Conservation (phyloP, 352 stramenopile genomes). For the Globisporangium parvum region DNA sequence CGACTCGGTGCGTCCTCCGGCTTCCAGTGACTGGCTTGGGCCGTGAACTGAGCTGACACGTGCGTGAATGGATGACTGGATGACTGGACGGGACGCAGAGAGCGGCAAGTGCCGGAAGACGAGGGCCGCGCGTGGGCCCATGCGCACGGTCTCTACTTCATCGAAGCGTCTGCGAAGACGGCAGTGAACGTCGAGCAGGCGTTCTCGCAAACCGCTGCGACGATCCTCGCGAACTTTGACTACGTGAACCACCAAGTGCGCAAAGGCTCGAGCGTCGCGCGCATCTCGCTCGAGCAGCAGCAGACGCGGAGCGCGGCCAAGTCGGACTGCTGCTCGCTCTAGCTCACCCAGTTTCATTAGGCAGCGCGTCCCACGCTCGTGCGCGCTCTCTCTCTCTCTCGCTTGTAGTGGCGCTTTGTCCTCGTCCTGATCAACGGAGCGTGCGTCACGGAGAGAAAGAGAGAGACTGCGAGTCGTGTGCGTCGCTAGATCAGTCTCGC, state of each 20-base stretch:
- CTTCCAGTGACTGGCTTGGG: not conserved
- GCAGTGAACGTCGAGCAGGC: conserved; percentile 75
- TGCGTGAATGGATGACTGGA: too few species aligned
- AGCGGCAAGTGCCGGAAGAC: conserved; percentile 59
- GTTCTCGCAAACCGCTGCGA: conserved; percentile 63
- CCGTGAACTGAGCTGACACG: too few species aligned
- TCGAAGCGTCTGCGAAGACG: conserved; percentile 81
- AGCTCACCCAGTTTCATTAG: not conserved
- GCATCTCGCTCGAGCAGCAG: conserved; percentile 32
- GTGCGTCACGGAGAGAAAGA: too few species aligned
- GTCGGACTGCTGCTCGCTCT: conserved; percentile 33
- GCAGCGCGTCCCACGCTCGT: too few species aligned
- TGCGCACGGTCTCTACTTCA: conserved; percentile 68
- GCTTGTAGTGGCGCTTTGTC: too few species aligned
- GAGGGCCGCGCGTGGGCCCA: conserved; percentile 62
- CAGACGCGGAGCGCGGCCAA: conserved; percentile 16
- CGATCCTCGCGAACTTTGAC: conserved; percentile 76
- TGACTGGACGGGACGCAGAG: conserved; percentile 4
- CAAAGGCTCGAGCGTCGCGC: conserved; percentile 28
- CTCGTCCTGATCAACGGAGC: too few species aligned
- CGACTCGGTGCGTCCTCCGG: conserved; percentile 17
- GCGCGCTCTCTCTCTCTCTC: too few species aligned
- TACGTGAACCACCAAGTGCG: conserved; percentile 53
- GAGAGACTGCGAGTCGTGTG: too few species aligned
- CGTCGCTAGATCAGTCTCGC: too few species aligned